Percentiles rank a stretch among this genome's conserved stretches.
phyloP scores from a whole-genome alignment of 768 basidiomycete species.

The Gelatoporia subvermispora region DNA sequence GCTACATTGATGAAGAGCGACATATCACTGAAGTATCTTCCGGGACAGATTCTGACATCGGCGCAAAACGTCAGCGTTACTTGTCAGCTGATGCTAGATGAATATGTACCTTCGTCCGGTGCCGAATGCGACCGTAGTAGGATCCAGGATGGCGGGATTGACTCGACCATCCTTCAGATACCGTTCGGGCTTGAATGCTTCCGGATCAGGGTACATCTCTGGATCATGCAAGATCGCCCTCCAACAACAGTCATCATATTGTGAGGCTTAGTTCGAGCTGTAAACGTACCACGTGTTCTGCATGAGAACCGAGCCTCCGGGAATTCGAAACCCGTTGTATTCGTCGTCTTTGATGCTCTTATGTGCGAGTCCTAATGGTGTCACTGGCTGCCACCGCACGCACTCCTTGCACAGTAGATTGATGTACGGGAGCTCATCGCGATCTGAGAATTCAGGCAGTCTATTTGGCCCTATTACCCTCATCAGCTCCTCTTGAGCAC shows the following conservation, averaged over 20 bases:
- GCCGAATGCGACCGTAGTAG: constrained; percentile 19
- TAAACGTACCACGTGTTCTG: constrained; percentile 14
- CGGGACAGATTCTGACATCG: constrained; percentile 2
- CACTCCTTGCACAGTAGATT: constrained; percentile 19
- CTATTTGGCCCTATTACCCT: constrained; percentile 13
- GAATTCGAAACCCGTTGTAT: constrained; percentile 23
- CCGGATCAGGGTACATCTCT: constrained; percentile 38
- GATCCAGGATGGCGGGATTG: constrained; percentile 7
- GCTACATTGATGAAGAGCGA: constrained; percentile 12
- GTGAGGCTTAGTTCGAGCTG: constrained; percentile 1
- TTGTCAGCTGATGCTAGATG: too few relatives aligned
- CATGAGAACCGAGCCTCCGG: constrained; percentile 18
- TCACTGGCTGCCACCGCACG: constrained; percentile 28
- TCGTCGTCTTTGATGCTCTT: constrained; percentile 16
- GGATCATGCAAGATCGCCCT: constrained; percentile 53
- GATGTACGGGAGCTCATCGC: constrained; percentile 18
- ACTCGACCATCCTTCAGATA: constrained; percentile 28
- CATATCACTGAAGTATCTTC: too few relatives aligned
- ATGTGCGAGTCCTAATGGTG: constrained; percentile 22
- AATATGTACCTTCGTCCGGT: constrained; percentile 16
- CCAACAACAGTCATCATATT: background rate
- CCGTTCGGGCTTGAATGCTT: constrained; percentile 45
- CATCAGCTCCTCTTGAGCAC: constrained; percentile 25
- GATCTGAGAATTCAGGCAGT: constrained; percentile 20
- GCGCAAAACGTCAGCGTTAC: too few relatives aligned